Evolutionary conservation across 352 stramenopile genomes (phyloP).

Genomic region (Phytophthora uliginosa): DNA sequence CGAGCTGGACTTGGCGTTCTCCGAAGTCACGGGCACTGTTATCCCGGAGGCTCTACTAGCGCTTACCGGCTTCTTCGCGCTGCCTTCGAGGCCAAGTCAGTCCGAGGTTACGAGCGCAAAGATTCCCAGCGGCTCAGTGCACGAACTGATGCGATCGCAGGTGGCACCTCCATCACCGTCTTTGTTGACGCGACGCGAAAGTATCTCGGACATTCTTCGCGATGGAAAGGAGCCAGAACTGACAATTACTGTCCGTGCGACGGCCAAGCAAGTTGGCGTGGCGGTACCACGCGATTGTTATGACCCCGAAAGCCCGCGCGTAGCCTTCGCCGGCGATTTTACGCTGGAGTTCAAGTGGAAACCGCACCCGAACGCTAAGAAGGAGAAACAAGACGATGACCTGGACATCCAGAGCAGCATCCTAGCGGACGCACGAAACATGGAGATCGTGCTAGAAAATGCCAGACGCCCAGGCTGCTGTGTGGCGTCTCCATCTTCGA

Average conservation of each 20-base stretch:
- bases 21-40: conserved; percentile 62
- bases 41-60: conserved; percentile 57
- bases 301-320: conserved; percentile 46
- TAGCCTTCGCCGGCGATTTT: conserved; percentile 71
- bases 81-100: conserved; percentile 40
- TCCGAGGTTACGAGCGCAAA: conserved; percentile 3
- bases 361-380: conserved; percentile 31
- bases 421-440: conserved; percentile 62
- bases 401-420: conserved; percentile 83
- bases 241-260: conserved; percentile 55
- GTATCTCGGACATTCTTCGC: conserved; percentile 63
- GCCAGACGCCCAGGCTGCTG: conserved; percentile 75
- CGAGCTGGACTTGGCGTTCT: conserved; percentile 62
- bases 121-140: background rate
- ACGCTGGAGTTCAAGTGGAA: conserved; percentile 64
- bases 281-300: conserved; percentile 68
- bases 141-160: conserved; percentile 9
- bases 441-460: conserved; percentile 75
- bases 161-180: conserved; percentile 24
- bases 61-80: conserved; percentile 64
- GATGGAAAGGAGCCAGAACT: conserved; percentile 55
- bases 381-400: conserved; percentile 36
- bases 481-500: conserved; percentile 39
- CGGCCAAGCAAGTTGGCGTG: conserved; percentile 60
- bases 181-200: conserved; percentile 47